Base-by-base conservation (phyloP, 495 filamentous ascomycete genomes). In the Penicillium chermesinum region DNA sequence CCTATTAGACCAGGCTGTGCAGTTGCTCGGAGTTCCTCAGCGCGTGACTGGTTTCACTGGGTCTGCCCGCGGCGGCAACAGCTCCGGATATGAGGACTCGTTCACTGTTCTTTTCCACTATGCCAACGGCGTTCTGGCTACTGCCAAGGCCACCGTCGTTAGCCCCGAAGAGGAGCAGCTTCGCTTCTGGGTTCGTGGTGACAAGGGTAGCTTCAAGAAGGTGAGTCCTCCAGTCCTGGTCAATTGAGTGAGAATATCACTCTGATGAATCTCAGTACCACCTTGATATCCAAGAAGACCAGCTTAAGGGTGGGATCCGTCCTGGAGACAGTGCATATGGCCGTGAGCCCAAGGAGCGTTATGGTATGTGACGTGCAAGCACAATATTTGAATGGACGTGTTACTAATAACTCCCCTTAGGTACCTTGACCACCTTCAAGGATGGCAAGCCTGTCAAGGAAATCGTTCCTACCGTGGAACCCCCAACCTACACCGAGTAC, bases 141-240 rank as follows among this genome's bases (percentile, higher is more conserved):
- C 80, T 22, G 83, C 81, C 45, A 86, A 87, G 61, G 84, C 82
- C 18, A 79, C 72, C 15, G 80, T 87, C n/a, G 71, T 86, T 15
- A 86, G 82, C 49, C 77, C 79, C 10, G 86, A 91, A 68, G 72
- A 66, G 22, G 72, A 78, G 53, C 89, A 95, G 66, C 62, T 87
- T 52, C 67, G 88, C 45, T 95, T 84, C 71, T 88, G 88, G 82
- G 79, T 95, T 7, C 71, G 89, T 16, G 89, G 89, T 13, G 81
- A 82, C 4, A 83, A 88, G 62, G 89, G 85, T 1, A 88, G 83
- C 55, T 95, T 83, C 62, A 85, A 81, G 68, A 95, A 94, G 69
- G 72, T 72, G 43, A 48, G 58, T 27, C 4, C 10, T 30, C 25
- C 5, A 30, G 1, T 27, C 14, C 33, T 30, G 16, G 17, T 34